These are phyloP conservation scores for Penicillium sp. DNA, from an alignment of 2,329 filamentous ascomycete genomes.

Conservation along the genomic window DNA sequence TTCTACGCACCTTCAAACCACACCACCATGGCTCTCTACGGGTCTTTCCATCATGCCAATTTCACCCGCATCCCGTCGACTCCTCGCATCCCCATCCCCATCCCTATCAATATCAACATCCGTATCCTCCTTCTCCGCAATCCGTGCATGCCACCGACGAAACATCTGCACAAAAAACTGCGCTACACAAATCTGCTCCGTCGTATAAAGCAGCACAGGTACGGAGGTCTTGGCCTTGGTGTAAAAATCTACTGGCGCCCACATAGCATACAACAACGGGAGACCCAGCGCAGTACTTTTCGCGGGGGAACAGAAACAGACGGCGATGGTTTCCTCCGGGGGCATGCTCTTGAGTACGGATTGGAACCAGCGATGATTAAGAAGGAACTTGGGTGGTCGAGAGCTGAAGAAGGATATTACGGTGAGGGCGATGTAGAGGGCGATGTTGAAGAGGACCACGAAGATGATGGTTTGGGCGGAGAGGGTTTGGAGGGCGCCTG, in stretches of 20 bases:
- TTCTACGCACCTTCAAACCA: neutral
- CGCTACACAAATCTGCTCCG: conserved; percentile 45
- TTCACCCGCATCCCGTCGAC: conserved; percentile 10
- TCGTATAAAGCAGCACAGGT: conserved; percentile 45
- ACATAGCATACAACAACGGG: conserved; percentile 70
- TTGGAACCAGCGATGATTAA: conserved; percentile 23
- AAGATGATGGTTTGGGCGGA: conserved; percentile 66
- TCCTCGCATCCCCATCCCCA: conserved; percentile 3
- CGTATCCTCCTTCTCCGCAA: conserved; percentile 24
- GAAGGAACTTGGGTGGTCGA: conserved; percentile 39
- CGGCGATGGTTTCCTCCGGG: conserved; percentile 66
- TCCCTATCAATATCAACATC: neutral
- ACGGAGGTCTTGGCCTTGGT: conserved; percentile 44
- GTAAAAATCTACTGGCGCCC: conserved; percentile 38
- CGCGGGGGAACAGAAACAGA: conserved; percentile 73
- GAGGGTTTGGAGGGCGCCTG: conserved; percentile 62
- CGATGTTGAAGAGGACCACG: conserved; percentile 69
- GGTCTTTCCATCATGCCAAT: conserved; percentile 14
- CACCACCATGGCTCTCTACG: conserved; percentile 3
- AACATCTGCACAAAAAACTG: conserved; percentile 46
- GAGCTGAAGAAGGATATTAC: conserved; percentile 58
- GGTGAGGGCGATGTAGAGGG: conserved; percentile 66
- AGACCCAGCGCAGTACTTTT: conserved; percentile 74
- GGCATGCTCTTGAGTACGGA: conserved; percentile 47
- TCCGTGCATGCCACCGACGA: conserved; percentile 34